phyloP scores from a whole-genome alignment of 23 red algal species.

The Gracilariopsis chorda region DNA sequence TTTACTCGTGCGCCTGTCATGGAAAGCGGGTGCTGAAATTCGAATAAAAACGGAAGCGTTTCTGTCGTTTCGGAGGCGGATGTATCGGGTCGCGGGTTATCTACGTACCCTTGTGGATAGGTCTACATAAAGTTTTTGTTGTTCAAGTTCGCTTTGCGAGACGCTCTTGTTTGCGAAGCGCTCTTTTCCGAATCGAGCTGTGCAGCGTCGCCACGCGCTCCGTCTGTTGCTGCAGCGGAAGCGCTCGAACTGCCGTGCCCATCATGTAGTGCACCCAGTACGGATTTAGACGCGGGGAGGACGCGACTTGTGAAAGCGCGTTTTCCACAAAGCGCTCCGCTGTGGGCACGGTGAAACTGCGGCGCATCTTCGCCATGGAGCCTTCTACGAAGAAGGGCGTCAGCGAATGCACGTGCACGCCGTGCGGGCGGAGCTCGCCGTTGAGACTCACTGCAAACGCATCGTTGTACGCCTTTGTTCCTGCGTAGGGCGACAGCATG shows the following conservation, averaged over 20 bases:
- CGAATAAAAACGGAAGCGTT: too few species aligned
- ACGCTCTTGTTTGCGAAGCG: constrained; percentile 68
- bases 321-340: constrained; percentile 55
- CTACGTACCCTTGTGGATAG: too few species aligned
- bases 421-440: constrained; percentile 63
- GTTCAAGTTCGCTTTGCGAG: constrained; percentile 21
- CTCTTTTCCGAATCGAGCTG: constrained; percentile 61
- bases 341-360: constrained; percentile 67
- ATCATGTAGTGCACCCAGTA: constrained; percentile 89
- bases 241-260: constrained; percentile 2
- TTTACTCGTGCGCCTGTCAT: too few species aligned
- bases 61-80: too few species aligned
- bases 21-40: too few species aligned
- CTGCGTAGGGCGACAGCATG: constrained; percentile 79
- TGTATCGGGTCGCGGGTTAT: too few species aligned
- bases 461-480: constrained; percentile 94
- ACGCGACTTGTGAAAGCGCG: constrained; percentile 48
- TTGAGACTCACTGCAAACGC: constrained; percentile 75
- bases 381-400: constrained; percentile 88
- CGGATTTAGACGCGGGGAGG: constrained; percentile 51
- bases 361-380: constrained; percentile 92
- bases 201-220: constrained; percentile 60
- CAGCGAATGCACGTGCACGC: constrained; percentile 66
- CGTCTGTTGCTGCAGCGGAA: constrained; percentile 68
- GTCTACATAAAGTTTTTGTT: not conserved